These are phyloP conservation scores for Helicostylum pulchrum DNA, from an alignment of 192 early-diverging fungal species.

Conservation along the genomic window DNA sequence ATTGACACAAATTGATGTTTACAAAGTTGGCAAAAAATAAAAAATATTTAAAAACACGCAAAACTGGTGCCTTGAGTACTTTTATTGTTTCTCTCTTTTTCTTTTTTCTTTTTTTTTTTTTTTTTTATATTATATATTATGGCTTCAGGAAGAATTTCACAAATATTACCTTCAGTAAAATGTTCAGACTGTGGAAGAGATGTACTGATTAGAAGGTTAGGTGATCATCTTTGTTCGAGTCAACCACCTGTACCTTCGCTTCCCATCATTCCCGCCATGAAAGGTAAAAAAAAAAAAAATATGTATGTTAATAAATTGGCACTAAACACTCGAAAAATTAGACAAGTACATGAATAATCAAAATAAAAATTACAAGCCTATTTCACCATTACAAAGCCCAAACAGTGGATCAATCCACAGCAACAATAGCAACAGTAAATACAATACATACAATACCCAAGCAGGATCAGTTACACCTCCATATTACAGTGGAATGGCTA, in stretches of 20 bases:
- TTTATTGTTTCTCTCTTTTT: not conserved
- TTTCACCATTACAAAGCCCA: not conserved
- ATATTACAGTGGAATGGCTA: not conserved
- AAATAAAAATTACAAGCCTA: not conserved
- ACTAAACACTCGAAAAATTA: not conserved
- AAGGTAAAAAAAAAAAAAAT: too few relatives aligned
- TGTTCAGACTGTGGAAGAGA: conserved; percentile 58
- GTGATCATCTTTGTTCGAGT: conserved; percentile 51
- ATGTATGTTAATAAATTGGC: not conserved
- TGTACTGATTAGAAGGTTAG: conserved; percentile 48
- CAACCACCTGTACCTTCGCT: conserved; percentile 46
- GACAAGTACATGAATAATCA: not conserved
- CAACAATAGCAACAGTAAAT: not conserved
- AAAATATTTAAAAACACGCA: too few relatives aligned
- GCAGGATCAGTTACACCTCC: not conserved
- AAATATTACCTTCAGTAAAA: conserved; percentile 53
- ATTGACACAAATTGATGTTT: too few relatives aligned
- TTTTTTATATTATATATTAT: conserved; percentile 8
- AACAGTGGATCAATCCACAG: not conserved
- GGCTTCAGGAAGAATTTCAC: conserved; percentile 42
- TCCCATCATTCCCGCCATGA: conserved; percentile 19
- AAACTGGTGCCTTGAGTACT: too few relatives aligned
- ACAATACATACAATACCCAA: not conserved
- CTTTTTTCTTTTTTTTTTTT: not conserved
- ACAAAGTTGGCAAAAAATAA: too few relatives aligned